Conservation (phyloP, 208 protist species). For the Zelonia costaricensis region DNA sequence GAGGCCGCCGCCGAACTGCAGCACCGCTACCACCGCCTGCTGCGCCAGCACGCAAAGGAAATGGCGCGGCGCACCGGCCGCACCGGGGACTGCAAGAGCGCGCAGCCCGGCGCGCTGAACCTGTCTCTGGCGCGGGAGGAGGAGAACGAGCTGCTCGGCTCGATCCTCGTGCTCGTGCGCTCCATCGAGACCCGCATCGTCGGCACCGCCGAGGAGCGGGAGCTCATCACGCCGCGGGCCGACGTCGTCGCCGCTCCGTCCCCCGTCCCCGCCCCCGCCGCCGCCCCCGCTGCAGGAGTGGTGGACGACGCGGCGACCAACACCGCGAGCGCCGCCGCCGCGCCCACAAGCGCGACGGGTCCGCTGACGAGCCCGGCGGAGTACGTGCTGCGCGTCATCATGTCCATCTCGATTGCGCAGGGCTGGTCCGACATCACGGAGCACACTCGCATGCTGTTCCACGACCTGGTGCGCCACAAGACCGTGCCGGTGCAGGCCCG, state of each 20-base stretch:
- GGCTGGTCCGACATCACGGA: constrained; percentile 66
- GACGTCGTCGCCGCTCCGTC: constrained; percentile 6
- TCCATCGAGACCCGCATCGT: constrained; percentile 39
- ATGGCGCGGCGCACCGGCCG: neutral
- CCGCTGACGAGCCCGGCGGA: constrained; percentile 52
- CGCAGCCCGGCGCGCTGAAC: neutral
- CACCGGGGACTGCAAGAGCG: neutral
- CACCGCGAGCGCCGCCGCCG: neutral
- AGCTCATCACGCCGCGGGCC: constrained; percentile 32
- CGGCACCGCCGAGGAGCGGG: constrained; percentile 49
- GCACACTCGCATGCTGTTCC: constrained; percentile 44
- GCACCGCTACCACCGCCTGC: constrained; percentile 11
- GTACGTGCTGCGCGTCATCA: constrained; percentile 48
- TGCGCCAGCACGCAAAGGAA: neutral
- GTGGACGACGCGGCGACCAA: neutral
- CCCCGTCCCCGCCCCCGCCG: too few relatives aligned
- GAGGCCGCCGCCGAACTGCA: constrained; percentile 24
- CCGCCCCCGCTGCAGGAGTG: too few relatives aligned
- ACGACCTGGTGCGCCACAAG: constrained; percentile 41
- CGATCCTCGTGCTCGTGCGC: constrained; percentile 41
- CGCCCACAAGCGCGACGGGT: too few relatives aligned
- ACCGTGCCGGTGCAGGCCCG: constrained; percentile 46
- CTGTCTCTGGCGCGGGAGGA: constrained; percentile 12
- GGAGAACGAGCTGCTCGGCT: constrained; percentile 34
- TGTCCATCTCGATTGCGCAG: constrained; percentile 52